Evolutionary conservation across 2,329 filamentous ascomycete species (phyloP).

Genomic region (Fusarium virguliforme): DNA sequence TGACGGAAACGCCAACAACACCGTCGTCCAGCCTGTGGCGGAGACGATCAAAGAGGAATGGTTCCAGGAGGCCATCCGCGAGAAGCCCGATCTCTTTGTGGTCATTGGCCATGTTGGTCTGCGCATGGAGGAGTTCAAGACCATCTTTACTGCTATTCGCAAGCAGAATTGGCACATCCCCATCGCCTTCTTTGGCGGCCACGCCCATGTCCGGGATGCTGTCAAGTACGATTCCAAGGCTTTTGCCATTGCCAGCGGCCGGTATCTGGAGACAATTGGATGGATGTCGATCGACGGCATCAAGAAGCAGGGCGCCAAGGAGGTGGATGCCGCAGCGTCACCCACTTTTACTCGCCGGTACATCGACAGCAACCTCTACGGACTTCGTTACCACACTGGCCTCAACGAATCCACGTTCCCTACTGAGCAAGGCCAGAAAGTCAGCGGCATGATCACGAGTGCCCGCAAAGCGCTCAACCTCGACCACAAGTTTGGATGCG

Average conservation of each 20-base stretch:
- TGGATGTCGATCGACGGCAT: conserved; percentile 89
- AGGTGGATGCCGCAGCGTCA: conserved; percentile 53
- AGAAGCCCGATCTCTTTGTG: conserved; percentile 89
- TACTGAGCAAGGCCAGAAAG: conserved; percentile 81
- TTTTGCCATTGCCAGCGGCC: conserved; percentile 86
- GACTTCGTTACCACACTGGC: conserved; percentile 84
- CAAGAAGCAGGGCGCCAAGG: conserved; percentile 51
- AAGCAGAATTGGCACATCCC: conserved; percentile 83
- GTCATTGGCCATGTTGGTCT: conserved; percentile 90
- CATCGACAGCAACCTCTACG: conserved; percentile 94
- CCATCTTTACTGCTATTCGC: conserved; percentile 85
- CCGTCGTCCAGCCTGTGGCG: conserved; percentile 83
- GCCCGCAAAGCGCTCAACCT: conserved; percentile 81
- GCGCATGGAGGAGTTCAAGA: conserved; percentile 83
- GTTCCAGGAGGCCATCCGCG: conserved; percentile 89
- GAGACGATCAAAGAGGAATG: conserved; percentile 87
- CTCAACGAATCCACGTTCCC: conserved; percentile 81
- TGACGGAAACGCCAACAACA: conserved; percentile 91
- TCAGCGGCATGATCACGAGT: conserved; percentile 77
- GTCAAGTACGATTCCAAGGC: conserved; percentile 83
- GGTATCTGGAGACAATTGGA: conserved; percentile 95
- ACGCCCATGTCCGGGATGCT: conserved; percentile 90
- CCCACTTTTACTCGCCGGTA: conserved; percentile 83
- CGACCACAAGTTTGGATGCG: conserved; percentile 85
- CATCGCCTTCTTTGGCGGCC: conserved; percentile 93